A percentile compares a stretch with the other conserved stretches of the same genome.
Conservation (phyloP, 2,329 filamentous ascomycete species). For the Calonectria honghensis region DNA sequence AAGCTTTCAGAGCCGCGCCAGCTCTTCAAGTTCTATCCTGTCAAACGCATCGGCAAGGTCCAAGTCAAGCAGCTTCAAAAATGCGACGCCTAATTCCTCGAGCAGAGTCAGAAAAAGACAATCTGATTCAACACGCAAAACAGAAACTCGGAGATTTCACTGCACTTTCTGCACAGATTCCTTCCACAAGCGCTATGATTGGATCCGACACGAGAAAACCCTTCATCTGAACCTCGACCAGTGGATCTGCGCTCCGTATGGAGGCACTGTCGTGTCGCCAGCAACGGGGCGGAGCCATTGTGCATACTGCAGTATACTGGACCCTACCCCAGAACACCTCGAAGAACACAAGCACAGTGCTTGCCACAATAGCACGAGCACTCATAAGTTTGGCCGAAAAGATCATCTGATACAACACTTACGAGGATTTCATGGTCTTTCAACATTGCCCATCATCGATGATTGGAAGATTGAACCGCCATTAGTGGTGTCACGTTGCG, state of each 20-base stretch:
- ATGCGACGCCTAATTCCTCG: slow-evolving; percentile 14
- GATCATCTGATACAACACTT: slow-evolving; percentile 66
- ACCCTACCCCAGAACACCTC: slow-evolving; percentile 58
- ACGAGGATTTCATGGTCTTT: slow-evolving; percentile 44
- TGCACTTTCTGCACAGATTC: slow-evolving; percentile 68
- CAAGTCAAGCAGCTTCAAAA: slow-evolving; percentile 4
- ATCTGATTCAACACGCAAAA: neutral
- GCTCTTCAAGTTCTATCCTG: slow-evolving; percentile 7
- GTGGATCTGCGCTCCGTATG: slow-evolving; percentile 65
- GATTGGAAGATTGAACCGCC: slow-evolving; percentile 48
- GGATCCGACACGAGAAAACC: slow-evolving; percentile 70
- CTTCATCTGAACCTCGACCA: slow-evolving; percentile 66
- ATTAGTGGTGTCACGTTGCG: slow-evolving; percentile 49
- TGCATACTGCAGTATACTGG: slow-evolving; percentile 60
- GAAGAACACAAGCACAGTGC: slow-evolving; percentile 61
- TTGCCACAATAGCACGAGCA: slow-evolving; percentile 68
- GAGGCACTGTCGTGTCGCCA: slow-evolving; percentile 58
- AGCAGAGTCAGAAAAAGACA: slow-evolving; percentile 42
- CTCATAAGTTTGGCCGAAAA: slow-evolving; percentile 61
- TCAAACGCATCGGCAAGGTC: slow-evolving; percentile 4
- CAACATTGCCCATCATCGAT: slow-evolving; percentile 64
- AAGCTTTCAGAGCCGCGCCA: slow-evolving; percentile 7
- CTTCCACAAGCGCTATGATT: slow-evolving; percentile 66
- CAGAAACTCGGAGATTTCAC: slow-evolving; percentile 55
- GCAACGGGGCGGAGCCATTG: slow-evolving; percentile 54